Evolutionary conservation across 108 stramenopile species (phyloP), one percentile per base, ranked within the genome.

Genomic region (Skeletonema menzelii): DNA sequence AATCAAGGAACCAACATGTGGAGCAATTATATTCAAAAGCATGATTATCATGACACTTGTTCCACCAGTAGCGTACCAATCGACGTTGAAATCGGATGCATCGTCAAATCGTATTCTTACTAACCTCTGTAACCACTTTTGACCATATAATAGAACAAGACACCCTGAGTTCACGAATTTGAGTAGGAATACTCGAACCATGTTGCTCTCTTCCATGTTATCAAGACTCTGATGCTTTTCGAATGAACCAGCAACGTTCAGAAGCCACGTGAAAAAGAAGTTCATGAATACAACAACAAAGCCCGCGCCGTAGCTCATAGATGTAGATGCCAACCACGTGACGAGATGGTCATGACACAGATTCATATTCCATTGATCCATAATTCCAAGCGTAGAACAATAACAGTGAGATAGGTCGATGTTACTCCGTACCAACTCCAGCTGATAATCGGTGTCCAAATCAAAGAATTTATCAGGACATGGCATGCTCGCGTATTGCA

Each of bases 221-320:
- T 88, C 85, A 24, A 84, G 65, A 56, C 83, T 77, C 35, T 79
- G 82, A 58, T 88, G 87, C 56, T 73, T 85, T 62, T 88, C 87
- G 53, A 80, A 88, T 14, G 20, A n/a, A n/a, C 81, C 85, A 32
- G 81, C 72, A 49, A 49, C 59, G 59, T 86, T 78, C 82, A 88
- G 70, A 7, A 85, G 40, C 65, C 59, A 68, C 22, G 79, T 80
- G 67, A 88, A 85, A 20, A 79, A 68, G 34, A 61, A 35, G 64
- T 88, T 88, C 70, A 85, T 80, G 34, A 80, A 61, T 11, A 78
- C 56, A 17, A 88, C 82, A 40, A 80, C 67, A 57, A 85, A 66
- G 14, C 82, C 75, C 17, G 87, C 87, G 15, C 78, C 75, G 47
- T 82, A 80, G 58, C 67, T 77, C 11, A 66, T 82, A 11, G 81